These are phyloP conservation scores for Maudiozyma bulderi DNA, from an alignment of 805 yeast genomes.

Conservation along the genomic window DNA sequence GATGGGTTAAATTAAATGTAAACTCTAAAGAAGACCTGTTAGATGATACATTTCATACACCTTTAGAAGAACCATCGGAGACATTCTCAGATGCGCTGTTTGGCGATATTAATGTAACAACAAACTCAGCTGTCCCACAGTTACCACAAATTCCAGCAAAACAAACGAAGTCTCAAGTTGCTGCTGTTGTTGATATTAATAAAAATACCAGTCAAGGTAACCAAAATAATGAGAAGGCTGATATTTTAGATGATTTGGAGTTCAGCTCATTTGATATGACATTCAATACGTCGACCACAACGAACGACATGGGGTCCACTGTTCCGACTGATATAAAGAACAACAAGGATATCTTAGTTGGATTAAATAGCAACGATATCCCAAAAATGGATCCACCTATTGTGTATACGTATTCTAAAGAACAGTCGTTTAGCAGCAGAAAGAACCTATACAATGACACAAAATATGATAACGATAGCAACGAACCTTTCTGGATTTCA, in stretches of 20 bases:
- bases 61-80: slow-evolving; percentile 5
- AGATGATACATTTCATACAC: slow-evolving; percentile 7
- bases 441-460: too few species aligned
- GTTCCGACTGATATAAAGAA: not conserved
- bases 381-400: slow-evolving; percentile 4
- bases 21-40: slow-evolving; percentile 18
- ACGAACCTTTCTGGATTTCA: slow-evolving; percentile 29
- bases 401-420: slow-evolving; percentile 6
- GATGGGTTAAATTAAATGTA: slow-evolving; percentile 17
- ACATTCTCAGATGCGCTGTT: slow-evolving; percentile 2
- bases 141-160: too few species aligned
- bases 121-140: not conserved
- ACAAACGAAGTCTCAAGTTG: too few species aligned
- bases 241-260: slow-evolving; percentile 20
- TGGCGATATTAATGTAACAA: not conserved
- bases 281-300: slow-evolving; percentile 13
- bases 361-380: not conserved
- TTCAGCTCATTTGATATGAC: slow-evolving; percentile 28
- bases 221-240: not conserved
- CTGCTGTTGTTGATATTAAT: not conserved
- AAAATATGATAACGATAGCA: slow-evolving; percentile 6
- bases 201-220: not conserved
- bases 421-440: slow-evolving; percentile 7
- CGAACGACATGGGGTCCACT: not conserved
- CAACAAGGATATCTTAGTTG: not conserved